Conservation (phyloP, 2,329 filamentous ascomycete genomes). For the Chaetomiaceae sp. region DNA sequence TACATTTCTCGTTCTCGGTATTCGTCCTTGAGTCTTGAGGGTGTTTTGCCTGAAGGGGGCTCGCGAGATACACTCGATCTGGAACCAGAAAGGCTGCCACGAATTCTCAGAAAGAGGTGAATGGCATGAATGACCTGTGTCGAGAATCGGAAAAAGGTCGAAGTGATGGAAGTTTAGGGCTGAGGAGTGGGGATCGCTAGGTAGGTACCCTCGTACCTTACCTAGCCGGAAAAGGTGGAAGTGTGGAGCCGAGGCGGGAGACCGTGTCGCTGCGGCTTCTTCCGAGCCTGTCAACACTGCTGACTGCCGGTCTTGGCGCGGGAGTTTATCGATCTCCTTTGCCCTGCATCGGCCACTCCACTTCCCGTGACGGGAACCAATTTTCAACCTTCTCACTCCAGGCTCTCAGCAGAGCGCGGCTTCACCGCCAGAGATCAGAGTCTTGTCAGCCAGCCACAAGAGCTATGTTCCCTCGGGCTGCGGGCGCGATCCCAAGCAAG, state of each 20-base stretch:
- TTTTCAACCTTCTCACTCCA: too few species aligned
- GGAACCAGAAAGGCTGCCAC: too few species aligned
- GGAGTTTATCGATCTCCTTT: not conserved
- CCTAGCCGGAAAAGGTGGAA: not conserved
- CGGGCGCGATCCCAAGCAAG: too few species aligned
- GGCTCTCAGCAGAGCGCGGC: conserved; percentile 7
- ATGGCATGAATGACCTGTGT: too few species aligned
- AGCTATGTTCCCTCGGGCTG: not conserved
- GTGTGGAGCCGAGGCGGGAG: not conserved
- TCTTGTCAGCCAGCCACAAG: not conserved
- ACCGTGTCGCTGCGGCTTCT: not conserved
- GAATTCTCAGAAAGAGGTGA: too few species aligned
- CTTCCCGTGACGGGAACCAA: not conserved
- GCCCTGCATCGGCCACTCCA: not conserved
- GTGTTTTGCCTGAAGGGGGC: too few species aligned
- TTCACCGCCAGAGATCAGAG: conserved; percentile 8
- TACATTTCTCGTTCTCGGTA: not conserved
- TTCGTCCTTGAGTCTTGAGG: not conserved
- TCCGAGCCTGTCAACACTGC: not conserved
- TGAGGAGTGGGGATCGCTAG: not conserved
- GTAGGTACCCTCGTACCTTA: too few species aligned
- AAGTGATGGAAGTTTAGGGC: not conserved
- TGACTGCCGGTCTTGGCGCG: too few species aligned
- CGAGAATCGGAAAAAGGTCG: not conserved
- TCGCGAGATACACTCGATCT: too few species aligned